These are phyloP conservation scores for Ophiostoma quercus DNA, from an alignment of 2,329 filamentous ascomycete species.

Conservation along the genomic window DNA sequence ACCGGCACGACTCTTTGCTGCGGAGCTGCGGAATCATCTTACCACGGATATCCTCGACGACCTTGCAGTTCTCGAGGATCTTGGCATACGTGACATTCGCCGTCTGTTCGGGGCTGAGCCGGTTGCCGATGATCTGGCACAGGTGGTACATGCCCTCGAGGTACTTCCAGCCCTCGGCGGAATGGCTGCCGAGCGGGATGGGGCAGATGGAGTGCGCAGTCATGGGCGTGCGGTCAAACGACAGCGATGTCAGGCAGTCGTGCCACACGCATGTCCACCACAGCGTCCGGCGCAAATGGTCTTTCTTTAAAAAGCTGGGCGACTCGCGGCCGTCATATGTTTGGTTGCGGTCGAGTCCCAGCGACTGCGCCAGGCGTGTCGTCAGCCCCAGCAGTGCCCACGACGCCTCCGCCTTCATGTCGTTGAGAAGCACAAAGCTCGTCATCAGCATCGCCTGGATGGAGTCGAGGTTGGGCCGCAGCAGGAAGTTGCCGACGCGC, in stretches of 20 bases:
- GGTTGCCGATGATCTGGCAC: slow-evolving; percentile 55
- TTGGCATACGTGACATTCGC: slow-evolving; percentile 47
- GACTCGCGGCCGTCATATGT: slow-evolving; percentile 43
- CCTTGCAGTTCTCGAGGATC: slow-evolving; percentile 54
- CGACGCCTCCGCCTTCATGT: slow-evolving; percentile 65
- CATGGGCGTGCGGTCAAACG: slow-evolving; percentile 61
- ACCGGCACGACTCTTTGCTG: slow-evolving; percentile 58
- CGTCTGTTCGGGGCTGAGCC: slow-evolving; percentile 51
- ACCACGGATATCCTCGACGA: slow-evolving; percentile 48
- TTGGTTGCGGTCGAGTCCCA: slow-evolving; percentile 52
- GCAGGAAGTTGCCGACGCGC: slow-evolving; percentile 57
- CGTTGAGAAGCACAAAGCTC: slow-evolving; percentile 59
- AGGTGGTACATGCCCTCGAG: slow-evolving; percentile 62
- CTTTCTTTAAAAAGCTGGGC: slow-evolving; percentile 43
- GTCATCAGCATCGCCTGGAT: slow-evolving; percentile 60
- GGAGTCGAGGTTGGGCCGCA: slow-evolving; percentile 59
- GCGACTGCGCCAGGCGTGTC: slow-evolving; percentile 59
- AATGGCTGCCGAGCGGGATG: slow-evolving; percentile 44
- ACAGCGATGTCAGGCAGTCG: slow-evolving; percentile 59
- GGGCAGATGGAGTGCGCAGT: slow-evolving; percentile 54
- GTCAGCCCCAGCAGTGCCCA: slow-evolving; percentile 62
- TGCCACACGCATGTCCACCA: slow-evolving; percentile 66
- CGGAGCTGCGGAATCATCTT: slow-evolving; percentile 50
- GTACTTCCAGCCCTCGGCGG: slow-evolving; percentile 51
- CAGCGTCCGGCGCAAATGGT: slow-evolving; percentile 50